Percentiles rank a stretch among this genome's conserved stretches.
Evolutionary conservation across 73 alveolate species (phyloP).

Genomic region (Blepharisma stoltei): DNA sequence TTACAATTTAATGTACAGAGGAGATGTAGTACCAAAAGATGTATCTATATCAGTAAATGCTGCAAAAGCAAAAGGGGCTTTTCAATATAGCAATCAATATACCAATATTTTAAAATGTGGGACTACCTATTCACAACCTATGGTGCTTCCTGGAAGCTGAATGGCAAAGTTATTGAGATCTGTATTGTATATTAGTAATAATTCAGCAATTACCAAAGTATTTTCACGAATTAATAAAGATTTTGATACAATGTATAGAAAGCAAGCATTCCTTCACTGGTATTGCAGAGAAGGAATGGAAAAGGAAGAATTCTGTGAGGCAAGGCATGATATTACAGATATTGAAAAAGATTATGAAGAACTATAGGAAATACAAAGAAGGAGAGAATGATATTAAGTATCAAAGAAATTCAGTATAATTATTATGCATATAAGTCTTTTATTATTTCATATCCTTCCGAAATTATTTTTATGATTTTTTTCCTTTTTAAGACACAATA

Average conservation of each 20-base stretch:
- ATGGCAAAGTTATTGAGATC: conserved; percentile 90
- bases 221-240: conserved; percentile 90
- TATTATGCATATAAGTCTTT: too few relatives aligned
- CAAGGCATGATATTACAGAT: conserved; percentile 94
- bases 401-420: too few relatives aligned
- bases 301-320: conserved; percentile 86
- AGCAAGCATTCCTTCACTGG: conserved; percentile 86
- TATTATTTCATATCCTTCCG: too few relatives aligned
- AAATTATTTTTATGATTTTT: too few relatives aligned
- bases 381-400: too few relatives aligned
- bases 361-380: conserved; percentile 42
- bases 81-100: conserved; percentile 95
- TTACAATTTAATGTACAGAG: conserved; percentile 23
- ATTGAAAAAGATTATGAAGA: conserved; percentile 92
- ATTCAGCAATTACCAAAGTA: conserved; percentile 82
- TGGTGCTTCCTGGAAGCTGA: conserved; percentile 97
- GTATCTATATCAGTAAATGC: not conserved
- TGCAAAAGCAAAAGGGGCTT: not conserved
- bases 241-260: conserved; percentile 94
- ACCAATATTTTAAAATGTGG: conserved; percentile 96
- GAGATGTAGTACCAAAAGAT: conserved; percentile 21
- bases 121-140: conserved; percentile 90
- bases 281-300: conserved; percentile 82
- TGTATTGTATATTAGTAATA: conserved; percentile 76
- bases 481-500: too few relatives aligned